Percentiles rank a stretch among this genome's conserved stretches.
phyloP scores from a whole-genome alignment of 352 stramenopile species.

The Phytophthora aleatoria region DNA sequence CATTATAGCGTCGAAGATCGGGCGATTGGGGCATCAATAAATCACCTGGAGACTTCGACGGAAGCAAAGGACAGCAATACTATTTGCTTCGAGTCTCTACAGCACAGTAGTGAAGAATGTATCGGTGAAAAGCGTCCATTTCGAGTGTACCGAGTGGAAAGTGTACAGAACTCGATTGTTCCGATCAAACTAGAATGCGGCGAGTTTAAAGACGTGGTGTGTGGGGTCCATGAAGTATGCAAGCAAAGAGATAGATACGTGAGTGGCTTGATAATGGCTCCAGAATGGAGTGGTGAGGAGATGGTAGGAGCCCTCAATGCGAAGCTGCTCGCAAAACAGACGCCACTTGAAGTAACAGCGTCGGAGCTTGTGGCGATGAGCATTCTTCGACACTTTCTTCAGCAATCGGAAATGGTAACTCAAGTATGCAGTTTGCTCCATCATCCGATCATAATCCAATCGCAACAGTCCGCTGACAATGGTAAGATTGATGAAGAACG shows the following conservation, averaged over 20 bases:
- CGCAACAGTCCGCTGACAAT: conserved; percentile 9
- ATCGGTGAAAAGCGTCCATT: conserved; percentile 3
- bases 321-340: conserved; percentile 14
- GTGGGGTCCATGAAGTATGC: too few relatives aligned
- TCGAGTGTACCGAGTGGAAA: conserved; percentile 30
- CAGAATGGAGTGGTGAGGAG: too few relatives aligned
- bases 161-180: conserved; percentile 12
- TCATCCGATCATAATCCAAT: conserved; percentile 20
- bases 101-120: background rate
- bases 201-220: background rate
- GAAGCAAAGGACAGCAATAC: background rate
- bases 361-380: conserved; percentile 25
- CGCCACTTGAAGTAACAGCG: conserved; percentile 5
- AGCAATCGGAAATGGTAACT: conserved; percentile 25
- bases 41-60: conserved; percentile 10
- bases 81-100: conserved; percentile 17
- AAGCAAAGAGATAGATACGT: too few relatives aligned
- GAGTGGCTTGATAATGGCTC: too few relatives aligned
- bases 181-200: conserved; percentile 17
- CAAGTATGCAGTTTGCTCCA: conserved; percentile 32
- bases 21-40: conserved; percentile 13
- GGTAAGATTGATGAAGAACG: conserved; percentile 3
- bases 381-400: conserved; percentile 29
- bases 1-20: conserved; percentile 15
- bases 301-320: background rate